These are phyloP conservation scores for Plasmodium blacklocki DNA, from an alignment of 169 alveolate genomes.

Conservation along the genomic window DNA sequence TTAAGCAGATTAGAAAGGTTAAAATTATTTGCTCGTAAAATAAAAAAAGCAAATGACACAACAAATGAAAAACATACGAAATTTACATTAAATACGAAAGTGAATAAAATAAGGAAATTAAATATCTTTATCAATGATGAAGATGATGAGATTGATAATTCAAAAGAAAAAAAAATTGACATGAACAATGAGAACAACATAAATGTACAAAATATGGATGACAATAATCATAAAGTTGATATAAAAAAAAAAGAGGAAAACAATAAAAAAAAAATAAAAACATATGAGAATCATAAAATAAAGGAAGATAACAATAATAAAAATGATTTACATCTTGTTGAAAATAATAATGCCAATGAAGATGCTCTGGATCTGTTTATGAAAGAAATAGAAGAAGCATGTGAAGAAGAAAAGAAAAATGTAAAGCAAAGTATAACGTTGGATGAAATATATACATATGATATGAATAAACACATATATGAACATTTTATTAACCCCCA, in stretches of 20 bases:
- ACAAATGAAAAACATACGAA: conserved; percentile 10
- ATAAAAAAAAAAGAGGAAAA: background rate
- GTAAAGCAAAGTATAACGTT: conserved; percentile 31
- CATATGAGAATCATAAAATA: background rate
- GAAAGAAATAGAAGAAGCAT: conserved; percentile 32
- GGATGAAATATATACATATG: conserved; percentile 49
- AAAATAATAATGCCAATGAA: background rate
- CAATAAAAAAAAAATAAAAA: background rate
- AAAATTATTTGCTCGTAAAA: conserved; percentile 35
- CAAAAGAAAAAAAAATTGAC: too few relatives aligned
- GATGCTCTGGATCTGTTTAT: conserved; percentile 48
- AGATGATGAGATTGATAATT: too few relatives aligned
- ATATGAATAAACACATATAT: conserved; percentile 16
- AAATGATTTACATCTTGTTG: background rate
- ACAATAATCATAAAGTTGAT: background rate
- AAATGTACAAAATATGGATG: too few relatives aligned
- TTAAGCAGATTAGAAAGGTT: conserved; percentile 54
- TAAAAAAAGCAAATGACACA: conserved; percentile 14
- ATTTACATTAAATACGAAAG: conserved; percentile 22
- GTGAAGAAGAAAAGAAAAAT: conserved; percentile 1
- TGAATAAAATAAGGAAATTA: too few relatives aligned
- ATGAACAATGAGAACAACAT: too few relatives aligned
- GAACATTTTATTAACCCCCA: background rate
- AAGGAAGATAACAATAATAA: background rate
- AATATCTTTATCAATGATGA: too few relatives aligned